phyloP scores from a whole-genome alignment of 176 grass and related monocot genomes.

The Tuctoria greenei region DNA sequence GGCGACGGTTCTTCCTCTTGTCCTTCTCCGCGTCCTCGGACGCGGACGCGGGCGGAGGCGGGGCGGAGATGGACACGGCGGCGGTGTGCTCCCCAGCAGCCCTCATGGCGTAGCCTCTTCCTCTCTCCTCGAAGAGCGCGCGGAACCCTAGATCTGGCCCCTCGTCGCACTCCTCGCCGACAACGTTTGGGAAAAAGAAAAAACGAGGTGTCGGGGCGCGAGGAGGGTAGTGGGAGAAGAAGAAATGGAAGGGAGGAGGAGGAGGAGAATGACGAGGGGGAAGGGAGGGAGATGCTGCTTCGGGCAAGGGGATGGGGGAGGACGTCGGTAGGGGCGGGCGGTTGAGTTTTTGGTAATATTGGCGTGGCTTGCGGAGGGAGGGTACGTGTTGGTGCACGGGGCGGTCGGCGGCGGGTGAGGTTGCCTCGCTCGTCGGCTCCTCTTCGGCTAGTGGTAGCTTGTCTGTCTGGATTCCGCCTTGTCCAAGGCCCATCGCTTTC shows the following conservation, averaged over 20 bases:
- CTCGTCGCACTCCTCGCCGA: slow-evolving; percentile 41
- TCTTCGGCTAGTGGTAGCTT: too few relatives aligned
- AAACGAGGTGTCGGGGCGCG: slow-evolving; percentile 44
- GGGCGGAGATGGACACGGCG: slow-evolving; percentile 2
- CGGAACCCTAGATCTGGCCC: slow-evolving; percentile 72
- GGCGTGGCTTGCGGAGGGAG: slow-evolving; percentile 16
- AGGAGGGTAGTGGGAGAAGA: neutral
- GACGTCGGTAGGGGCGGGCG: neutral
- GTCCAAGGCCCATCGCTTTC: slow-evolving; percentile 24
- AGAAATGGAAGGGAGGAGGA: neutral
- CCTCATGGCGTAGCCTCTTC: slow-evolving; percentile 44
- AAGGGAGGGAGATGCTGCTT: neutral
- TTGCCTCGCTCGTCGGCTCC: slow-evolving; percentile 38
- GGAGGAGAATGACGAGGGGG: neutral
- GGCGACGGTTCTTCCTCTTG: slow-evolving; percentile 54
- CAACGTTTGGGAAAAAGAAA: slow-evolving; percentile 49
- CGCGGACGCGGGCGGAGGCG: neutral
- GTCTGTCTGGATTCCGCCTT: neutral
- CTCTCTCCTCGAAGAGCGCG: neutral
- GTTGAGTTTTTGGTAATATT: slow-evolving; percentile 4
- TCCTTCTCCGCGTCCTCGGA: slow-evolving; percentile 66
- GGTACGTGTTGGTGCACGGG: slow-evolving; percentile 9
- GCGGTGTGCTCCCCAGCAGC: slow-evolving; percentile 43
- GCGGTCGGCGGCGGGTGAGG: slow-evolving; percentile 45
- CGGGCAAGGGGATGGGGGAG: neutral